Base-by-base conservation (phyloP, 2,329 filamentous ascomycete species). In the Talaromyces sp. region DNA sequence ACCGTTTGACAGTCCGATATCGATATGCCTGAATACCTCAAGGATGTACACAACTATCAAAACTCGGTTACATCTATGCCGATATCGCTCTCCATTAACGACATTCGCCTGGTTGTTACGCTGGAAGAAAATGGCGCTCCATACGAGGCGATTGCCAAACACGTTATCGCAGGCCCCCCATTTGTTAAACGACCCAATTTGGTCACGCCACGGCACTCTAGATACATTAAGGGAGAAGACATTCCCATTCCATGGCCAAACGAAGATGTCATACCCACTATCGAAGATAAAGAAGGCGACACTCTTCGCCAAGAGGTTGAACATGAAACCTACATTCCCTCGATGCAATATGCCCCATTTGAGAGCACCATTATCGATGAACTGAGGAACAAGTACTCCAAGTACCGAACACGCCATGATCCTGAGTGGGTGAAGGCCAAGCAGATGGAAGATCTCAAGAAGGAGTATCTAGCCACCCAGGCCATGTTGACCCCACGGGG, bases 41-140 rank as follows among this genome's bases (percentile, higher is more conserved):
- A 67, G 66, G 58, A 68, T 70, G 64, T 73, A 78, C 70, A 72
- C 74, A 62, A 68, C 70, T 67, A 67, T 58, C 72, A 77, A 61
- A 67, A 74, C 56, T 72, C 78, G 39, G 77, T 82, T 62, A 75
- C 82, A 53, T 72, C 81, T 68, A 70, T 82, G 61, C 80, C 83
- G 68, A 72, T 84, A 58, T 80, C 86, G 33, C 74, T 96, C 33
- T 82, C 89, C 59, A 82, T 96, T 69, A 83, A 85, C 36, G 82
- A 90, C 64, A 82, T 98, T 65, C 90, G 91, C 61, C 90, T 97
- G 36, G 91, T 98, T 55, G 86, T 91, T 71, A 87, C 91, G 25
- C 80, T 96, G 59, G 80, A 81, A 56, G 85, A 95, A 73, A 82
- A 62, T 85, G 17, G 76, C 78, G 65, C 90, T 88, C 13, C 87